These are phyloP conservation scores for Ceratobasidium sp. DNA, from an alignment of 1,284 basidiomycete species.

Conservation along the genomic window DNA sequence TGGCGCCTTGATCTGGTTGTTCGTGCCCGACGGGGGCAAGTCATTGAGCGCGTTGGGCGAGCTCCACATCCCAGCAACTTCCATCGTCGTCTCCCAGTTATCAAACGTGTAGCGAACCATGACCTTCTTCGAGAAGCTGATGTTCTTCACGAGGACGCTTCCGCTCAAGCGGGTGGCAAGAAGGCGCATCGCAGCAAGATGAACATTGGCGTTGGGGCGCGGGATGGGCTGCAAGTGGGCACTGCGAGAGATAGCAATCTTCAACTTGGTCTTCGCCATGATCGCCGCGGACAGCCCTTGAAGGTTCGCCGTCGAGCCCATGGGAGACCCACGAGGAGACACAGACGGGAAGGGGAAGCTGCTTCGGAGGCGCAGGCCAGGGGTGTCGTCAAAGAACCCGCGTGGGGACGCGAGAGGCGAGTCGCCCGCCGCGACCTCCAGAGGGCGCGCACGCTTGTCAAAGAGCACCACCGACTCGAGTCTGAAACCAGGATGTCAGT, in stretches of 20 bases:
- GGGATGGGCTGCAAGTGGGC: conserved; percentile 20
- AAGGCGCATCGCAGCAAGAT: conserved; percentile 63
- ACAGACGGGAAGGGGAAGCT: conserved; percentile 30
- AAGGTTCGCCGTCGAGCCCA: conserved; percentile 2
- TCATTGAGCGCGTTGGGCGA: conserved; percentile 44
- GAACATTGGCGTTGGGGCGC: conserved; percentile 10
- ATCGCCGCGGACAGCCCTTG: conserved; percentile 25
- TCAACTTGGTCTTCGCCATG: conserved; percentile 40
- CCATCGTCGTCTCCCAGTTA: conserved; percentile 65
- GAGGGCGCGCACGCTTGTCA: conserved; percentile 45
- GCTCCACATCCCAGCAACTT: conserved; percentile 56
- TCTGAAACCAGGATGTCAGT: conserved; percentile 27
- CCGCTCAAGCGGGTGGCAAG: conserved; percentile 56
- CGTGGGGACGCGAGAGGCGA: conserved; percentile 23
- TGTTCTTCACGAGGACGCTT: conserved; percentile 60
- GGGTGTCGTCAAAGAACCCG: conserved; percentile 2
- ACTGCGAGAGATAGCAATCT: conserved; percentile 34
- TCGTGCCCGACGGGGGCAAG: conserved; percentile 4
- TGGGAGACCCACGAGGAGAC: conserved; percentile 1
- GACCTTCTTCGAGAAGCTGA: conserved; percentile 63
- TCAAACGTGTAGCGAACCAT: conserved; percentile 63
- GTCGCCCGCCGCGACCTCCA: conserved; percentile 35
- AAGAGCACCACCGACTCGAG: conserved; percentile 48
- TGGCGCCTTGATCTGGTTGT: conserved; percentile 19
- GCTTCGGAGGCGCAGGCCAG: conserved; percentile 19